These are phyloP conservation scores for Ophiostoma quercus DNA, from an alignment of 2,329 filamentous ascomycete genomes.

Conservation along the genomic window DNA sequence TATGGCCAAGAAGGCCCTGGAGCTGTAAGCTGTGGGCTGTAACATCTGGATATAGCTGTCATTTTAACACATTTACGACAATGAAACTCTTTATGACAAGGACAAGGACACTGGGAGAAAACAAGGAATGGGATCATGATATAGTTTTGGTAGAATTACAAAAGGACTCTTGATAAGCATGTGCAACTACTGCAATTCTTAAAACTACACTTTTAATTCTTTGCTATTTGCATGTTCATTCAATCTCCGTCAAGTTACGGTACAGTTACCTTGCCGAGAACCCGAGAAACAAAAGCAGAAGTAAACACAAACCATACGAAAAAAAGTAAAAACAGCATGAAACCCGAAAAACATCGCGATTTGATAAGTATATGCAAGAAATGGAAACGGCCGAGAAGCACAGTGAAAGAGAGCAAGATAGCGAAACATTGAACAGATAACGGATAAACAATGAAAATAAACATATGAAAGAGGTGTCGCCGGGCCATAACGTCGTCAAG, in stretches of 20 bases:
- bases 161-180: neutral
- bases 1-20: constrained; percentile 75
- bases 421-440: neutral
- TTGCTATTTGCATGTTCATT: neutral
- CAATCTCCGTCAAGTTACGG: neutral
- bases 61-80: neutral
- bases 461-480: constrained; percentile 1
- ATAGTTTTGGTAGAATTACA: neutral
- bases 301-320: neutral
- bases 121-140: neutral
- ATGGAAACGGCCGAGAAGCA: neutral
- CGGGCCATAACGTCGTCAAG: constrained; percentile 17
- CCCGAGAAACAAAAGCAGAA: neutral
- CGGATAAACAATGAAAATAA: neutral
- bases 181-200: no score
- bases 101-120: neutral
- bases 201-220: neutral
- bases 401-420: neutral
- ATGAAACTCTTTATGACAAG: neutral
- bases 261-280: neutral
- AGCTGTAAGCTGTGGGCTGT: constrained; percentile 31
- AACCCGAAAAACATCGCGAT: neutral
- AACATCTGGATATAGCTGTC: neutral
- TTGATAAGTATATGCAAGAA: neutral
- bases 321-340: neutral